A percentile compares a stretch with the other conserved stretches of the same genome.
phyloP scores from a whole-genome alignment of 176 grass and related monocot genomes.

The Chloris gayana region DNA sequence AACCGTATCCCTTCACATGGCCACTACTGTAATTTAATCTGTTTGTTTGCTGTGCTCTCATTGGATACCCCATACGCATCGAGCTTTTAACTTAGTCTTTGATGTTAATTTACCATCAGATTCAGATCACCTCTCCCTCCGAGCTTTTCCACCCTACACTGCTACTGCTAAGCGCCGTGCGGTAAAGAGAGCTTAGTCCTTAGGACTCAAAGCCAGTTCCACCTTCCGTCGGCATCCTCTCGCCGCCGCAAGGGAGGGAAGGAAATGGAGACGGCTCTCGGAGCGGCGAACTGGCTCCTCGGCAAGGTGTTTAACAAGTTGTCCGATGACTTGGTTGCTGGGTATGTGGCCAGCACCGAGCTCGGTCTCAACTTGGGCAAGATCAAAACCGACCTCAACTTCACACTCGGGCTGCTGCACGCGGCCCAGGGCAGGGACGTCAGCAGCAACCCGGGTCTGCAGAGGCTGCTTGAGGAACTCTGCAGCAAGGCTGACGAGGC shows the following conservation, averaged over 20 bases:
- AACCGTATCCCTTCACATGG: no score
- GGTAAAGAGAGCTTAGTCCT: no score
- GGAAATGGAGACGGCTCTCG: constrained; percentile 5
- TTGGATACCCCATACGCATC: no score
- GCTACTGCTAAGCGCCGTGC: no score
- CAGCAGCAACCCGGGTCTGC: background rate
- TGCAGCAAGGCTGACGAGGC: constrained; percentile 10
- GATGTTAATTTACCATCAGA: no score
- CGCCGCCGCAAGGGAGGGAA: background rate
- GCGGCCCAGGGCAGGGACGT: background rate
- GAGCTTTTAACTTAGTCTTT: no score
- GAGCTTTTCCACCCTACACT: no score
- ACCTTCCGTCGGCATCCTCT: no score
- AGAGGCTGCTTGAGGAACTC: background rate
- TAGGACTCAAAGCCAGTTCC: no score
- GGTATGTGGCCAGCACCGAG: background rate
- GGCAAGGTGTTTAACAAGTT: constrained; percentile 1
- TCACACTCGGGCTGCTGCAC: background rate
- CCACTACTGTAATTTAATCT: no score
- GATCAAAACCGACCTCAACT: background rate
- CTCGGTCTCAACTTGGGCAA: background rate
- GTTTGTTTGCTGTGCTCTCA: no score
- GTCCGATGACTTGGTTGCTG: background rate
- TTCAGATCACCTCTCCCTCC: no score
- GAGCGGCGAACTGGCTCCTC: background rate